These are phyloP conservation scores for Trichoderma pleuroti DNA, from an alignment of 2,329 filamentous ascomycete species.

Conservation along the genomic window DNA sequence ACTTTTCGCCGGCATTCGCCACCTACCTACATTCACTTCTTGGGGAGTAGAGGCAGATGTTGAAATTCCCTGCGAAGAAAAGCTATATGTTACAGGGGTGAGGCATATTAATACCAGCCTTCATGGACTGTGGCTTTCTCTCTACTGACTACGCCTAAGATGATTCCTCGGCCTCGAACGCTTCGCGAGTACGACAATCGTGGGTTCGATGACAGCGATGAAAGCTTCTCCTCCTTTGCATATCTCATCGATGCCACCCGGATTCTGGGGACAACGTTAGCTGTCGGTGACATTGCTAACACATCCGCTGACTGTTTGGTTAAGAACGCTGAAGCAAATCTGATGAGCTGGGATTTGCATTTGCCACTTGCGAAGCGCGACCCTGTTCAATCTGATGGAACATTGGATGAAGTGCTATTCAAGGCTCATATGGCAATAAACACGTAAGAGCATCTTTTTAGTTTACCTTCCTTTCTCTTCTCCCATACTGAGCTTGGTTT, in stretches of 20 bases:
- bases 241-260: conserved; percentile 74
- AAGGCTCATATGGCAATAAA: conserved; percentile 71
- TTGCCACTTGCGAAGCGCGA: conserved; percentile 65
- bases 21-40: conserved; percentile 60
- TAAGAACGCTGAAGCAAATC: conserved; percentile 35
- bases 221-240: conserved; percentile 69
- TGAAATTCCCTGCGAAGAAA: conserved; percentile 69
- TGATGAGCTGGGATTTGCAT: conserved; percentile 70
- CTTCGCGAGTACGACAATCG: conserved; percentile 69
- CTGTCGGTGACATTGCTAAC: conserved; percentile 42
- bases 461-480: too few species aligned
- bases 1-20: conserved; percentile 70
- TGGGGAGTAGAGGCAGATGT: conserved; percentile 54
- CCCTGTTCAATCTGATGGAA: conserved; percentile 59
- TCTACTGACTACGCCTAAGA: background rate
- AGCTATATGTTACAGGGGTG: conserved; percentile 54
- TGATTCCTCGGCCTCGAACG: conserved; percentile 41
- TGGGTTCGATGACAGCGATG: conserved; percentile 62
- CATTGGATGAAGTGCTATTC: conserved; percentile 75
- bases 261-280: conserved; percentile 58
- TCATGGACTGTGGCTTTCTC: background rate
- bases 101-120: conserved; percentile 26
- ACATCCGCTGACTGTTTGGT: conserved; percentile 28
- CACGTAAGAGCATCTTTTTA: too few species aligned
- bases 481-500: too few species aligned